Evolutionary conservation across 306 rosid genomes (phyloP).

Genomic region (Cucurbita ficifolia): DNA sequence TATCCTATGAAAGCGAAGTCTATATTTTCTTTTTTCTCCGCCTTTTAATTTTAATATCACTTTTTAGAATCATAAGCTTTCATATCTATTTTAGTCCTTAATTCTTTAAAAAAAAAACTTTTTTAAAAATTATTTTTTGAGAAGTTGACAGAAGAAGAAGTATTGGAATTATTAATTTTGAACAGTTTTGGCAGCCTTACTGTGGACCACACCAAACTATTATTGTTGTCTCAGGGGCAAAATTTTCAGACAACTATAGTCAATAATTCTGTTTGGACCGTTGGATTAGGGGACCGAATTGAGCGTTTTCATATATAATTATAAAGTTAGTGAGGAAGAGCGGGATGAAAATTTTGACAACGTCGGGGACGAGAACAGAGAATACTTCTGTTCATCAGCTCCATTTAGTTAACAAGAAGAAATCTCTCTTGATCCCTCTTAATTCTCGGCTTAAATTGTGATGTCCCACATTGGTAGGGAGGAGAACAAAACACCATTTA

Average conservation of each 20-base stretch:
- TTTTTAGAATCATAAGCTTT: neutral
- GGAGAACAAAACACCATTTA: too few species aligned
- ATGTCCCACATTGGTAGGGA: too few species aligned
- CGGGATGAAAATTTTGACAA: too few species aligned
- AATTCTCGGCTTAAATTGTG: too few species aligned
- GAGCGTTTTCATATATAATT: too few species aligned
- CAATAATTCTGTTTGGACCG: neutral
- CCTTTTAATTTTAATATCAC: neutral
- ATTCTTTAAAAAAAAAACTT: too few species aligned
- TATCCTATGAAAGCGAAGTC: neutral
- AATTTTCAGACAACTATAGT: neutral
- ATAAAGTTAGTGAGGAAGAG: too few species aligned
- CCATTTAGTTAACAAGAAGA: too few species aligned
- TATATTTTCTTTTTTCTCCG: neutral
- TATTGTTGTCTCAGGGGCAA: neutral
- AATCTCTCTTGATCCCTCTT: too few species aligned
- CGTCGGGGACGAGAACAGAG: too few species aligned
- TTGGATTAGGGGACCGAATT: constrained; percentile 3
- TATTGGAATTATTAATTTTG: neutral
- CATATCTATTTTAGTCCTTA: too few species aligned
- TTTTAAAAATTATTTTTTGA: neutral
- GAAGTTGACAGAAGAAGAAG: neutral
- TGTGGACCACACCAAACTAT: neutral
- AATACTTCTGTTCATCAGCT: too few species aligned
- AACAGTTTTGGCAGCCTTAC: neutral